Evolutionary conservation across 169 alveolate species (phyloP).

Genomic region (Toxoplasma gondii): DNA sequence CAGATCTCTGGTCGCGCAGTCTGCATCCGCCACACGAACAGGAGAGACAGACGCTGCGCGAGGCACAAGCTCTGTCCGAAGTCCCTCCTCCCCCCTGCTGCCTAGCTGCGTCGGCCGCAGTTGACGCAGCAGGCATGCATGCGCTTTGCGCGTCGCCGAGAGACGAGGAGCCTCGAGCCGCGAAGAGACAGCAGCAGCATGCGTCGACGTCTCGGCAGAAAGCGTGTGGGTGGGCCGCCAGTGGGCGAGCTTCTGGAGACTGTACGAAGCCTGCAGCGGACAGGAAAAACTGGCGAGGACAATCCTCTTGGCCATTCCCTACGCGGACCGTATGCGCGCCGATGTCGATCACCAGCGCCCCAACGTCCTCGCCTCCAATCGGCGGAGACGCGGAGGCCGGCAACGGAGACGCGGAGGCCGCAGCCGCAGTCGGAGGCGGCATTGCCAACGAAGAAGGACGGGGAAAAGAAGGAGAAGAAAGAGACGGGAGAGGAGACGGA

Average conservation of each 20-base stretch:
- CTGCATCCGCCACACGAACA: neutral
- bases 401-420: slow-evolving; percentile 1
- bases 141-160: slow-evolving; percentile 48
- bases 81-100: neutral
- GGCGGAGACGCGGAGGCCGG: neutral
- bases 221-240: slow-evolving; percentile 65
- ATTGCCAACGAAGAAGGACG: neutral
- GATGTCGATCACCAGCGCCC: slow-evolving; percentile 87
- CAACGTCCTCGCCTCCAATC: slow-evolving; percentile 73
- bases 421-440: neutral
- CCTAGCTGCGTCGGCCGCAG: neutral
- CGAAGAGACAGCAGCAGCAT: slow-evolving; percentile 67
- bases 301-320: slow-evolving; percentile 93
- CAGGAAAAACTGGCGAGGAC: slow-evolving; percentile 81
- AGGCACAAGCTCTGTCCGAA: neutral
- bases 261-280: slow-evolving; percentile 77
- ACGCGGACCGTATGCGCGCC: slow-evolving; percentile 84
- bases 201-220: slow-evolving; percentile 66
- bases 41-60: neutral
- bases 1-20: neutral
- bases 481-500: neutral
- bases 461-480: neutral
- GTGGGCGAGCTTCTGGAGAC: slow-evolving; percentile 16
- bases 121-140: neutral
- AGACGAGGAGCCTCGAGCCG: slow-evolving; percentile 60